Conservation (phyloP, 306 rosid genomes). For the Quercus cerris region DNA sequence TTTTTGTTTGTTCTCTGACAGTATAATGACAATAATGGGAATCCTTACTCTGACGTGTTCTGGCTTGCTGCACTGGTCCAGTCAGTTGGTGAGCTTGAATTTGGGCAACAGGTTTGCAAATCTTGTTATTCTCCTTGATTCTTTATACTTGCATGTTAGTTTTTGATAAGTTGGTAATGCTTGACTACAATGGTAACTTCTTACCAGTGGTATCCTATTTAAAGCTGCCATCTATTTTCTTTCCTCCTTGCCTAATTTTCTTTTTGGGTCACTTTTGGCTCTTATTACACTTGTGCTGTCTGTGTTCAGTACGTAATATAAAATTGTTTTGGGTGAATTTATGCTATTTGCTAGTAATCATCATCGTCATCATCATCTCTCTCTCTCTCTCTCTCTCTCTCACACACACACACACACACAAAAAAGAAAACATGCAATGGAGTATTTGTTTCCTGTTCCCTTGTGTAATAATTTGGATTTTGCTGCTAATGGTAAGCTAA, state of each 20-base stretch:
- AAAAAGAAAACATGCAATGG: neutral
- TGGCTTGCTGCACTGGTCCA: slow-evolving; percentile 95
- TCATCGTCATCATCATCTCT: too few relatives aligned
- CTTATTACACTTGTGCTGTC: neutral
- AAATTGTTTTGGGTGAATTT: too few relatives aligned
- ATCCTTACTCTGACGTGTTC: slow-evolving; percentile 89
- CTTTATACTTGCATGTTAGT: neutral
- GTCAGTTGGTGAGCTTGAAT: slow-evolving; percentile 91
- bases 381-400: neutral
- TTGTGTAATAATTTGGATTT: neutral
- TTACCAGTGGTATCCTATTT: neutral
- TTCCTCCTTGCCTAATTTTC: neutral
- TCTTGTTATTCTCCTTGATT: slow-evolving; percentile 9
- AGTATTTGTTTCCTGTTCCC: neutral
- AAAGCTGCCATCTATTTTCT: neutral
- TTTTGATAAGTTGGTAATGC: neutral
- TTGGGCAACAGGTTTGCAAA: slow-evolving; percentile 85
- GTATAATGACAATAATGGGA: slow-evolving; percentile 96
- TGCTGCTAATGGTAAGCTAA: neutral
- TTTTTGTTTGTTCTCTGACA: slow-evolving; percentile 33
- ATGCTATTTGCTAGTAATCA: too few relatives aligned
- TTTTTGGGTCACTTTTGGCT: neutral
- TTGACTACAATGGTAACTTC: neutral
- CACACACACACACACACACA: neutral
- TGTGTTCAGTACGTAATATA: too few relatives aligned